phyloP scores from a whole-genome alignment of 306 rosid genomes.

The Dalbergia cochinchinensis region DNA sequence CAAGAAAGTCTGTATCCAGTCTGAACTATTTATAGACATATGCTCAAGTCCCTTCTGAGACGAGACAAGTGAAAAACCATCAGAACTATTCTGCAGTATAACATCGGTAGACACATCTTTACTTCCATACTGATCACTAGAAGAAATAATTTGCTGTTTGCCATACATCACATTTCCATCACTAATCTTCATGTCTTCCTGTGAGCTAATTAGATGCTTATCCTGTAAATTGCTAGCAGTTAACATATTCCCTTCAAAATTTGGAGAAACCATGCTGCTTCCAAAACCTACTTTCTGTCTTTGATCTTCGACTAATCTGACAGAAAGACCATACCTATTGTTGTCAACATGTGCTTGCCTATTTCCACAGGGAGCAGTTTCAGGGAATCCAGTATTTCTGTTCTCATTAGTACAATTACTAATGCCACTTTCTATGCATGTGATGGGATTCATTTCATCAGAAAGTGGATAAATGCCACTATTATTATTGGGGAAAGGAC shows the following conservation, averaged over 20 bases:
- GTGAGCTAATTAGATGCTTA: constrained; percentile 38
- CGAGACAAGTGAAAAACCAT: constrained; percentile 47
- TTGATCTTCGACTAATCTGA: constrained; percentile 41
- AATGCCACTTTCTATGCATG: constrained; percentile 42
- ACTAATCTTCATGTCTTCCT: constrained; percentile 45
- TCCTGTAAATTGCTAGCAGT: constrained; percentile 39
- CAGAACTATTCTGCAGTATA: constrained; percentile 49
- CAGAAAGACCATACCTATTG: constrained; percentile 39
- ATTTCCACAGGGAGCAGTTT: constrained; percentile 43
- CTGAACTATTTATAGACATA: constrained; percentile 25
- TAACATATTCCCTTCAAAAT: constrained; percentile 41
- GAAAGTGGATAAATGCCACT: constrained; percentile 42
- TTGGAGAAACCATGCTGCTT: constrained; percentile 51
- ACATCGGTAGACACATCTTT: constrained; percentile 42
- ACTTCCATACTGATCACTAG: constrained; percentile 39
- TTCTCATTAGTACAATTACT: constrained; percentile 43
- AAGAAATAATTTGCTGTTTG: constrained; percentile 42
- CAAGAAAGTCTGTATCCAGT: constrained; percentile 42
- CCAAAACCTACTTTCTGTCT: constrained; percentile 41
- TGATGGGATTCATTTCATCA: constrained; percentile 46
- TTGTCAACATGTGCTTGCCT: constrained; percentile 38
- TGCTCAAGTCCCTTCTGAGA: constrained; percentile 42
- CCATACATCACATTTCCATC: constrained; percentile 45
- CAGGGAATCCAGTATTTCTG: constrained; percentile 39
- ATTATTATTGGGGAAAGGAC: constrained; percentile 39